Evolutionary conservation across 2,329 filamentous ascomycete species (phyloP).

Genomic region (Trichoderma atrobrunneum): DNA sequence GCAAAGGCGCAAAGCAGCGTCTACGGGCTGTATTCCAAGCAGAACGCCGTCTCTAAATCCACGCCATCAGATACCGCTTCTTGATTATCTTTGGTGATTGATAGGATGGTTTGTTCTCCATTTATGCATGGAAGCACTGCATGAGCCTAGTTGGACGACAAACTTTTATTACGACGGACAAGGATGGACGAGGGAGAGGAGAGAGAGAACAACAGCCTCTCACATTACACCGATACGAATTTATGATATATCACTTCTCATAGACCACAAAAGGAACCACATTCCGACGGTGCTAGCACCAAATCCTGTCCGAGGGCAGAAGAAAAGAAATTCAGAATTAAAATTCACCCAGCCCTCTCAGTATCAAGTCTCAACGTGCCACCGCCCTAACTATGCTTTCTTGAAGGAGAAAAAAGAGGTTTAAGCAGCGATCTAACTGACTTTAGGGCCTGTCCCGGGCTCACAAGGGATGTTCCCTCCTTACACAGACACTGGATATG

Average conservation of each 20-base stretch:
- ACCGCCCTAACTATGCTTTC: background rate
- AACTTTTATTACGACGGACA: background rate
- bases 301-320: background rate
- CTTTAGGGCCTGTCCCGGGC: slow-evolving; percentile 17
- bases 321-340: background rate
- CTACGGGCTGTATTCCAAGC: slow-evolving; percentile 44
- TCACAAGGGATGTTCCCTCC: background rate
- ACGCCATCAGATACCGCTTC: background rate
- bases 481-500: background rate
- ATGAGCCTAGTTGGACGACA: background rate
- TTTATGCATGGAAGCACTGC: background rate
- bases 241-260: slow-evolving; percentile 14
- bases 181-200: background rate
- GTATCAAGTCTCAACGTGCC: background rate
- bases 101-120: background rate
- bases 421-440: slow-evolving; percentile 11
- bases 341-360: background rate
- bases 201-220: background rate
- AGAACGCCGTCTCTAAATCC: background rate
- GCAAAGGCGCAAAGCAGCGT: slow-evolving; percentile 64
- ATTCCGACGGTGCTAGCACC: background rate
- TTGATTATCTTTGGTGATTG: background rate
- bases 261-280: background rate
- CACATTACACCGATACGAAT: slow-evolving; percentile 7
- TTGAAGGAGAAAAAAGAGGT: background rate